Base-by-base conservation (phyloP, 192 early-diverging fungal species). In the Pilobolus umbonatus region DNA sequence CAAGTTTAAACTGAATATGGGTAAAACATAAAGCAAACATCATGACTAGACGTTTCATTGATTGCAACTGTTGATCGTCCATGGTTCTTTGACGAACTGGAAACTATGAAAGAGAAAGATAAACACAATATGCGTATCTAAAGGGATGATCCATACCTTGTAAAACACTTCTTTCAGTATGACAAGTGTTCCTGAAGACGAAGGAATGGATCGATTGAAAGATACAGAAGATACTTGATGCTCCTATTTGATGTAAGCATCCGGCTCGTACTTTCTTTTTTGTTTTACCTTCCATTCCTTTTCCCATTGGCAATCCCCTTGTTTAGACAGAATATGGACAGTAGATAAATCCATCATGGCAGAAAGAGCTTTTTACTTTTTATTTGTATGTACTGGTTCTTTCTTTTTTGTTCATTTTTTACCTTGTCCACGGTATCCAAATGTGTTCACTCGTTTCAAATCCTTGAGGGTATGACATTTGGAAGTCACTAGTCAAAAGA, bases 351-450 rank as follows among this genome's bases (percentile, higher is more conserved):
- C 65, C 21, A 60, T 67, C 3, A 83, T 65, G 30, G 71, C 76
- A 9, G 75, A 64, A 2, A 85, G 44, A 4, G 81, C 82, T 82
- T 44, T 31, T 24, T 53, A 19, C 34, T 4, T 36, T 50, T 7
- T 3, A 38, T 44, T 8, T 28, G 39, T 4, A n/a, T 10, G 12
- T 35, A 25, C 1, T 17, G 4, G 9, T 40, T 15, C 15, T 28
- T 12, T 52, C 15, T 29, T 31, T 40, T 30, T 22, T 34, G 36
- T 28, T 9, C 19, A 57, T 34, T 50, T 34, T 22, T 26, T 60
- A 85, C 85, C 85, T 80, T 88, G 85, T n/a, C 86, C 86, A 5
- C 86, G 75, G 40, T 85, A 88, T 6, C 87, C 87, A 72, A 78
- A 85, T 6, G 82, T 79, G 6, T 39, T 60, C 8, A 72, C 52